Evolutionary conservation across 2,329 filamentous ascomycete genomes (phyloP).

Genomic region (Trichoderma pleuroti): DNA sequence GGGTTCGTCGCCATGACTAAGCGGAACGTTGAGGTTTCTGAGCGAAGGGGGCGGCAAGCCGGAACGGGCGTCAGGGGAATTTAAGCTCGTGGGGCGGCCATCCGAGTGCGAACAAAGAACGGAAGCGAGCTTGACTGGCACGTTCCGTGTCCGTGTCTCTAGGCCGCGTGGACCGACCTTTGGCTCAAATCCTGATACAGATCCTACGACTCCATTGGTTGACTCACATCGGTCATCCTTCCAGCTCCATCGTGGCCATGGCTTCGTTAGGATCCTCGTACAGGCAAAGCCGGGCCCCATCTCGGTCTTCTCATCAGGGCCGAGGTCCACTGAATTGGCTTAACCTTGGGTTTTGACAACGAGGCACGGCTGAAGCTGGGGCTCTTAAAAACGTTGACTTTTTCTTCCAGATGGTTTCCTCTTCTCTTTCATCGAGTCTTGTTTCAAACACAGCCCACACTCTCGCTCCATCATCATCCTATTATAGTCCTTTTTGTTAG

Average conservation of each 20-base stretch:
- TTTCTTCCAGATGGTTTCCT: not conserved
- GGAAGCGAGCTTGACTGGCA: not conserved
- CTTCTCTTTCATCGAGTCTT: not conserved
- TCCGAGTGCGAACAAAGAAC: conserved; percentile 8
- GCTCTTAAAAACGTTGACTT: not conserved
- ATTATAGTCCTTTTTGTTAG: not conserved
- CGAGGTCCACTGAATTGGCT: conserved; percentile 12
- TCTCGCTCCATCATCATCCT: not conserved
- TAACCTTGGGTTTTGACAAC: not conserved
- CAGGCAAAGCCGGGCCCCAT: not conserved
- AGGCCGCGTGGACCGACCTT: not conserved
- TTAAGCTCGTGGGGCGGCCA: conserved; percentile 14
- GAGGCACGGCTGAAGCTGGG: not conserved
- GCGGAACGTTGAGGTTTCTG: not conserved
- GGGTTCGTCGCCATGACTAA: not conserved
- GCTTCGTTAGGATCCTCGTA: not conserved
- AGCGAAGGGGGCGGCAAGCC: not conserved
- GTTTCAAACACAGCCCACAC: not conserved
- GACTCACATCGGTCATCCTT: not conserved
- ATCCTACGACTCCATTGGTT: conserved; percentile 2
- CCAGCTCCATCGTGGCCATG: conserved; percentile 5
- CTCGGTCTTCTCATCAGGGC: conserved; percentile 11
- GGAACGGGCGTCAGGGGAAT: conserved; percentile 10
- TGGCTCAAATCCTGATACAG: not conserved
- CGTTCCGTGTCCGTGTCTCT: not conserved